Evolutionary conservation across 164 flowering plant species (phyloP).

Genomic region (Kingdonia uniflora): DNA sequence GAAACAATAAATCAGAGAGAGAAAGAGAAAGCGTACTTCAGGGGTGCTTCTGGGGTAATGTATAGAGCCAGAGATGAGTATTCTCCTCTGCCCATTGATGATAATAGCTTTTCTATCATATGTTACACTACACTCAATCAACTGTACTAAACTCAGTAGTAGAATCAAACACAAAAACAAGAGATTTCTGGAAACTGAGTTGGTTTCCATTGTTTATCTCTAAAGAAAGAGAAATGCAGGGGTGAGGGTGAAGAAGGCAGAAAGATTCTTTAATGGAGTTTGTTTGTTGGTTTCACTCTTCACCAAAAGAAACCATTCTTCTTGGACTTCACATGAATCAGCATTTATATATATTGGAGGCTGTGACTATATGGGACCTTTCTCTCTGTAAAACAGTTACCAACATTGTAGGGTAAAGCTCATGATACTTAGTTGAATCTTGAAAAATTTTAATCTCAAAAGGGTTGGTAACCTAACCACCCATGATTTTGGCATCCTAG

Average conservation of each 20-base stretch:
- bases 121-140: slow-evolving; percentile 38
- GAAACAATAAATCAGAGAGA: neutral
- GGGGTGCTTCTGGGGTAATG: slow-evolving; percentile 94
- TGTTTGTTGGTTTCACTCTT: neutral
- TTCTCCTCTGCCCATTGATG: slow-evolving; percentile 69
- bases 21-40: slow-evolving; percentile 28
- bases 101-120: slow-evolving; percentile 62
- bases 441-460: too few species aligned
- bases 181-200: slow-evolving; percentile 41
- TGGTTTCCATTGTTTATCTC: slow-evolving; percentile 32
- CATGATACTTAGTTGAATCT: too few species aligned
- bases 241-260: too few species aligned
- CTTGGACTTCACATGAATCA: too few species aligned
- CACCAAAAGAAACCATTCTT: neutral
- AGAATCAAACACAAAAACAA: slow-evolving; percentile 13
- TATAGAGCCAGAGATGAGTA: slow-evolving; percentile 84
- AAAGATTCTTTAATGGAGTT: too few species aligned
- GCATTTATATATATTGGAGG: too few species aligned
- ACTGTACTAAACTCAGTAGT: slow-evolving; percentile 20
- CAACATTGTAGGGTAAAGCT: too few species aligned
- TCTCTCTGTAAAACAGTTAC: too few species aligned
- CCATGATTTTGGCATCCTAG: too few species aligned
- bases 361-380: too few species aligned
- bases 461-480: too few species aligned
- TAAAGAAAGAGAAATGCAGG: too few species aligned